A percentile compares a stretch with the other conserved stretches of the same genome.
These are phyloP conservation scores for Solanum hybrid DNA, from an alignment of 305 asterid genomes.

Conservation along the genomic window DNA sequence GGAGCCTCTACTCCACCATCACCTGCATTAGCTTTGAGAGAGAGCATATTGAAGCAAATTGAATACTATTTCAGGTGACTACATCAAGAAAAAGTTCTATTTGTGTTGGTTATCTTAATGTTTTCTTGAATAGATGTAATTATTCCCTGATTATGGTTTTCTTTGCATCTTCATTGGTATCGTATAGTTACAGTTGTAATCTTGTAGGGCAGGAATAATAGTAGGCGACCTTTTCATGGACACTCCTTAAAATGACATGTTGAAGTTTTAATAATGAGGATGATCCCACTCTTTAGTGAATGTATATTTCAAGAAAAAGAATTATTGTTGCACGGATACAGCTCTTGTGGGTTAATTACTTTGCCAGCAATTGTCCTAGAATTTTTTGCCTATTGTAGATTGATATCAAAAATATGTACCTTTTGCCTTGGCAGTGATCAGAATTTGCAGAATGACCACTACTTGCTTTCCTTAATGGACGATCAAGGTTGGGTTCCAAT, in stretches of 20 bases:
- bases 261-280: neutral
- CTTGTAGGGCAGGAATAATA: neutral
- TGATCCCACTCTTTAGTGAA: neutral
- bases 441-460: slow-evolving; percentile 63
- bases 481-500: slow-evolving; percentile 85
- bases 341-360: neutral
- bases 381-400: neutral
- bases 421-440: slow-evolving; percentile 48
- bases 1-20: slow-evolving; percentile 50
- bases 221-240: neutral
- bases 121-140: neutral
- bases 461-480: slow-evolving; percentile 84
- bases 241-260: neutral
- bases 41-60: slow-evolving; percentile 60
- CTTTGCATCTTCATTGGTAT: neutral
- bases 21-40: slow-evolving; percentile 36
- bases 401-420: slow-evolving; percentile 2
- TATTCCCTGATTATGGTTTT: neutral
- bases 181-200: neutral
- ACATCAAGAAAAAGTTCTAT: neutral
- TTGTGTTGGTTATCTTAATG: neutral
- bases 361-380: neutral
- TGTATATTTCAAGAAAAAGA: neutral
- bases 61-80: slow-evolving; percentile 92
- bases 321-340: neutral